phyloP scores from a whole-genome alignment of 2,329 filamentous ascomycete genomes.

The Ascochyta koolunga region DNA sequence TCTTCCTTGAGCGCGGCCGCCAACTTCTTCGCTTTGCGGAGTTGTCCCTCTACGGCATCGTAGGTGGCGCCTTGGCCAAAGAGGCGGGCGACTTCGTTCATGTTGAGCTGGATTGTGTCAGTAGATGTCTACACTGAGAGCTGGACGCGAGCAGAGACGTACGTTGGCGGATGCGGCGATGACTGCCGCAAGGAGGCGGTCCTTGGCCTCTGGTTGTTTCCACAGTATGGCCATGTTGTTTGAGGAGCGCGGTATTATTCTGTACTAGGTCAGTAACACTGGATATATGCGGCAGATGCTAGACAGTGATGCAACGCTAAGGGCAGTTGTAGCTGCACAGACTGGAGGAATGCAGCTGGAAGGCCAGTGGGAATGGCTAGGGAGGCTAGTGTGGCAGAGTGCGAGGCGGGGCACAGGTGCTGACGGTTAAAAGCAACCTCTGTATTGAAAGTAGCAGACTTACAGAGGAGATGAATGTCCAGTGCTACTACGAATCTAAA shows the following conservation, averaged over 20 bases:
- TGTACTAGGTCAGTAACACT: background rate
- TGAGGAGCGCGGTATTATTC: background rate
- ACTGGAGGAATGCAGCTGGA: background rate
- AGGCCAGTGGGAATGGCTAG: background rate
- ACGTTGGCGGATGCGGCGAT: constrained; percentile 35
- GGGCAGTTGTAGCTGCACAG: background rate
- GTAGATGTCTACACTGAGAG: background rate
- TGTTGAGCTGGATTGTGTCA: constrained; percentile 51
- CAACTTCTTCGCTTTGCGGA: constrained; percentile 53
- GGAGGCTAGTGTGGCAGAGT: background rate
- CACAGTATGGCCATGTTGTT: constrained; percentile 46
- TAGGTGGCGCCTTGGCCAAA: constrained; percentile 56
- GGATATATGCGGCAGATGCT: background rate
- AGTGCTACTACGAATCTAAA: too few species aligned
- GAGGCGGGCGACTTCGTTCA: constrained; percentile 50
- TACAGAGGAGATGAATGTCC: too few species aligned
- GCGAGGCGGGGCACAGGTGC: background rate
- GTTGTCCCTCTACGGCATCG: constrained; percentile 55
- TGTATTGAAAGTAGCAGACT: too few species aligned
- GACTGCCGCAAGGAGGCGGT: constrained; percentile 50
- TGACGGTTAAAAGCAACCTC: too few species aligned
- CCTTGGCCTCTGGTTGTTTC: constrained; percentile 42
- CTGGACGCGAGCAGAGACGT: background rate
- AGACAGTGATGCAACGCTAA: background rate
- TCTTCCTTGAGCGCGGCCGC: constrained; percentile 43